Conservation (phyloP, 306 rosid species). For the Lupinus albus region DNA sequence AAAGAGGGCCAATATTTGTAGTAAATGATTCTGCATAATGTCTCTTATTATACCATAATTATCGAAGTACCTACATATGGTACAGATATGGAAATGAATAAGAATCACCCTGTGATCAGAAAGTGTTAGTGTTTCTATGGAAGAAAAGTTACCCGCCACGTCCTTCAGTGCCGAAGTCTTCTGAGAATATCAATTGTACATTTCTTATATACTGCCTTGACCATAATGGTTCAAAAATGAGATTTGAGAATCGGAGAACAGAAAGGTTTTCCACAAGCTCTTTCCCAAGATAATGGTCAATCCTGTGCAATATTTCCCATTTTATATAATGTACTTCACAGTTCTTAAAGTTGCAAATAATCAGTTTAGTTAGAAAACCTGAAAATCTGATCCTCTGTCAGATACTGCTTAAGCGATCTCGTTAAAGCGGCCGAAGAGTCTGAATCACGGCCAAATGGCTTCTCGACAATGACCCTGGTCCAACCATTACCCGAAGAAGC, state of each 20-base stretch:
- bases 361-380: conserved; percentile 48
- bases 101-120: conserved; percentile 34
- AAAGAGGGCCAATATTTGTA: conserved; percentile 90
- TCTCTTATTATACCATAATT: conserved; percentile 90
- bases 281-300: conserved; percentile 91
- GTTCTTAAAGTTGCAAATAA: conserved; percentile 29
- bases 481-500: conserved; percentile 86
- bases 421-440: conserved; percentile 94
- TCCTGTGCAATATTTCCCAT: conserved; percentile 52
- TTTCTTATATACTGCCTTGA: conserved; percentile 92
- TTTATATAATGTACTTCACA: conserved; percentile 27
- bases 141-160: conserved; percentile 83
- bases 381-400: conserved; percentile 89
- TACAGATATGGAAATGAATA: conserved; percentile 28
- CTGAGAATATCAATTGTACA: conserved; percentile 85
- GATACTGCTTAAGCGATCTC: conserved; percentile 71
- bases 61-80: conserved; percentile 70
- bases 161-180: conserved; percentile 97
- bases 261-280: conserved; percentile 96
- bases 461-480: conserved; percentile 96
- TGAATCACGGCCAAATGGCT: conserved; percentile 94
- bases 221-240: conserved; percentile 91
- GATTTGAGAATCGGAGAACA: conserved; percentile 91
- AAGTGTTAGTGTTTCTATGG: conserved; percentile 9
- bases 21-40: conserved; percentile 94